These are phyloP conservation scores for Escallonia rubra DNA, from an alignment of 129 eudicot species.

Conservation along the genomic window DNA sequence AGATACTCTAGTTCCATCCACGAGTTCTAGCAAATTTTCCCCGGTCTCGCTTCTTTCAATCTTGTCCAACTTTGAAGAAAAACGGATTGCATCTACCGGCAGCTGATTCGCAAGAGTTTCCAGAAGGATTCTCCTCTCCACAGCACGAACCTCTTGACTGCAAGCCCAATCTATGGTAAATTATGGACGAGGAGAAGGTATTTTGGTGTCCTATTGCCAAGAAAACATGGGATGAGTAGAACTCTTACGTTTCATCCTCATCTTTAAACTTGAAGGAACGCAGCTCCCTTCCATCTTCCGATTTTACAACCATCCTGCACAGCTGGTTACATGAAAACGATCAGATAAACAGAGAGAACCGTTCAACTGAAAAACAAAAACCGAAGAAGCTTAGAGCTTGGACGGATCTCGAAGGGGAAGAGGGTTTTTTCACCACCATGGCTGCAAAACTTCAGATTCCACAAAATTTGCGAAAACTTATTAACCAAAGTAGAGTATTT, in stretches of 20 bases:
- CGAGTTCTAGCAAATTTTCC: slow-evolving; percentile 51
- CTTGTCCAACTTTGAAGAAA: slow-evolving; percentile 62
- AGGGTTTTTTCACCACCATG: no score
- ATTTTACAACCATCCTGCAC: slow-evolving; percentile 74
- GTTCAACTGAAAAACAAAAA: no score
- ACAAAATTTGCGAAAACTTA: no score
- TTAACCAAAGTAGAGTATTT: background rate
- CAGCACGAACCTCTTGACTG: slow-evolving; percentile 98
- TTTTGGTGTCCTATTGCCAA: background rate
- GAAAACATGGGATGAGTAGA: slow-evolving; percentile 7
- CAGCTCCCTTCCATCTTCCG: slow-evolving; percentile 71
- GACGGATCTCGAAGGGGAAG: no score
- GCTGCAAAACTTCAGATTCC: no score
- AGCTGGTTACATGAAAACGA: slow-evolving; percentile 36
- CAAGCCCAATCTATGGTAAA: slow-evolving; percentile 9
- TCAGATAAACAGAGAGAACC: slow-evolving; percentile 5
- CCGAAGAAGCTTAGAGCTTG: no score
- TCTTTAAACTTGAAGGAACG: slow-evolving; percentile 84
- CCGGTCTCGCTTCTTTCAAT: slow-evolving; percentile 38
- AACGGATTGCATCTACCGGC: slow-evolving; percentile 46
- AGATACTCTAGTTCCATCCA: slow-evolving; percentile 49
- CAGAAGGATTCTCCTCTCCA: slow-evolving; percentile 71
- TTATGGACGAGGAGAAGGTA: background rate
- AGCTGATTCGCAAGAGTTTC: slow-evolving; percentile 76
- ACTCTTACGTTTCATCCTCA: slow-evolving; percentile 54